Evolutionary conservation across 495 filamentous ascomycete genomes (phyloP), one percentile per base, ranked within the genome.

Genomic region (Penicillium paxilli): DNA sequence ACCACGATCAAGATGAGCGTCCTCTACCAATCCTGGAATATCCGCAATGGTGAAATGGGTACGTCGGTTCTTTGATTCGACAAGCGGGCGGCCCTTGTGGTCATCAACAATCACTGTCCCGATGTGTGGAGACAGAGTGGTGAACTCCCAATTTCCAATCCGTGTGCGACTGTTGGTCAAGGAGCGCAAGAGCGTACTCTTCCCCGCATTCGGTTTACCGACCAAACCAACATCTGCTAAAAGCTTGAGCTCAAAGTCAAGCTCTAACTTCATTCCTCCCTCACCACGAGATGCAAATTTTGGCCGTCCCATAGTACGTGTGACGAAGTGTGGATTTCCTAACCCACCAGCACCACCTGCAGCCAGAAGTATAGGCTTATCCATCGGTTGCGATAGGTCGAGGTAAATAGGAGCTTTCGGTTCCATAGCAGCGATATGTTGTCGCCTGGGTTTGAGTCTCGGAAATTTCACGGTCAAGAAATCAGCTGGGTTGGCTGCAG

Each of bases 61-160:
- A 10, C 91, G 78, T 26, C 54, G 74, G 32, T 30, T 64, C 50
- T 69, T 69, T 25, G 62, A 69, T 58, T 64, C 77, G 40, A 82
- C 62, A 22, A 76, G 69, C 1, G 87, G 80, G 2, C 90, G 80
- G 4, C 94, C 91, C 46, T 81, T 84, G 67, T 89, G 77, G 56
- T 93, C 78, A 61, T 97, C 94, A 24, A 98, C 78, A 5, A 97
- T 87, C 12, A 98, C 90, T 1, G 95, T 98, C 32, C 94, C 94
- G 52, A 98, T 92, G 62, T 92, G 96, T 1, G 94, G 94, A 37
- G 89, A 86, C 5, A 98, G 78, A 0, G 94, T 98, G 5, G 94
- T 98, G 64, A 98, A 98, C 17, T 91, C 94, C 94, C 94, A 98
- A 63, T 90, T 83, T 20, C 94, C 94, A 23, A 98, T 87, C 14